phyloP scores from a whole-genome alignment of 1,284 basidiomycete species.

The Termitomyces sp. region DNA sequence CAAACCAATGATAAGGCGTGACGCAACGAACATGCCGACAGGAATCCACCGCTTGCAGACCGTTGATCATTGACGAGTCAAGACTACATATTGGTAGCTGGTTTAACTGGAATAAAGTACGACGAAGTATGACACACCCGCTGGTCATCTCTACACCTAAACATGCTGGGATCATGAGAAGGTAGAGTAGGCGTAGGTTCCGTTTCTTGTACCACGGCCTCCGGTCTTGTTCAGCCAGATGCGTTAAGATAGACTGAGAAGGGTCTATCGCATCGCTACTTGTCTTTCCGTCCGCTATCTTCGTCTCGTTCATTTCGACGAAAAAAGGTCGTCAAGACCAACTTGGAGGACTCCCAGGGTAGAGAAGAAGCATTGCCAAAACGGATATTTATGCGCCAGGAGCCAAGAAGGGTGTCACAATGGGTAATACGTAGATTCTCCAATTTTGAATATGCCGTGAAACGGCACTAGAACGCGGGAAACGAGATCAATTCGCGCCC shows the following conservation, averaged over 20 bases:
- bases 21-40: constrained; percentile 51
- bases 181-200: background rate
- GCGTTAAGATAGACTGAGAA: constrained; percentile 37
- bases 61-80: constrained; percentile 56
- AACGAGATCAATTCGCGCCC: no score
- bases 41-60: constrained; percentile 42
- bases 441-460: background rate
- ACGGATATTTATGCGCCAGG: background rate
- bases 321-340: background rate
- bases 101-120: background rate
- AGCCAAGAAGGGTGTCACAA: background rate
- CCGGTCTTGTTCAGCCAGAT: constrained; percentile 6
- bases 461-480: no score
- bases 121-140: constrained; percentile 33
- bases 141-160: constrained; percentile 60
- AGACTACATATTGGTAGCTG: constrained; percentile 27
- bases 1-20: constrained; percentile 40
- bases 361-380: background rate
- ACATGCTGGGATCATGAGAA: constrained; percentile 40
- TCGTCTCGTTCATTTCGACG: background rate
- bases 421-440: background rate
- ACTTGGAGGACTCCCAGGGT: no score
- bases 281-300: background rate
- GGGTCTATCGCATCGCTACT: background rate
- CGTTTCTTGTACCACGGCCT: background rate